phyloP scores from a whole-genome alignment of 2,329 filamentous ascomycete species.

The Cladosporium sp. region DNA sequence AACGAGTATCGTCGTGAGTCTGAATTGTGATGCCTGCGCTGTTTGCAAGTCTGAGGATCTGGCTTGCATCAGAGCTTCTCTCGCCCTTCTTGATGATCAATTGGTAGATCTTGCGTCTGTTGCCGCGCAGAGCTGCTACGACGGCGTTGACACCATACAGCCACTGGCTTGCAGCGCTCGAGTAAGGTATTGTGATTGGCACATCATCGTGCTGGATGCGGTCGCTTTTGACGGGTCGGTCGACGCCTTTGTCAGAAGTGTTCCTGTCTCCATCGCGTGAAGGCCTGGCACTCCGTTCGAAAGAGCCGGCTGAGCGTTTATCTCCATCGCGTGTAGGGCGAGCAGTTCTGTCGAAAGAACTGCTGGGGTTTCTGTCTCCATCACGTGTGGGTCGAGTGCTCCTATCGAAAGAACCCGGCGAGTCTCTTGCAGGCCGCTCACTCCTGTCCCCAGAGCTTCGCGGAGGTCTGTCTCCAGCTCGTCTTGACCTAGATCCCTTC shows the following conservation, averaged over 20 bases:
- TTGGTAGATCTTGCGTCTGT: conserved; percentile 74
- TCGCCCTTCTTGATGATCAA: conserved; percentile 45
- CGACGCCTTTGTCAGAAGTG: not conserved
- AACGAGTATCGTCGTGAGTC: conserved; percentile 55
- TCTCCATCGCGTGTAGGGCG: not conserved
- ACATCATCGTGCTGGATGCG: conserved; percentile 30
- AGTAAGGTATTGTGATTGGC: conserved; percentile 62
- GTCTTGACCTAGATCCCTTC: not conserved
- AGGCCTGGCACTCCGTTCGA: not conserved
- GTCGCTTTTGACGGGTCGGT: not conserved
- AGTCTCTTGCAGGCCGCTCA: not conserved
- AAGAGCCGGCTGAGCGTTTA: not conserved
- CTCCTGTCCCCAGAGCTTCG: not conserved
- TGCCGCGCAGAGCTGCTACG: conserved; percentile 71
- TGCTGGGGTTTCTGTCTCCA: not conserved
- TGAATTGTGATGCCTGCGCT: conserved; percentile 57
- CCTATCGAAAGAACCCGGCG: not conserved
- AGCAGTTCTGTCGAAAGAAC: not conserved
- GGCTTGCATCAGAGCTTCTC: not conserved
- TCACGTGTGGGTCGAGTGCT: not conserved
- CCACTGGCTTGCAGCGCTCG: conserved; percentile 87
- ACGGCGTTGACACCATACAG: conserved; percentile 84
- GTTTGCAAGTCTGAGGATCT: conserved; percentile 30
- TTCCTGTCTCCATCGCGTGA: conserved; percentile 2
- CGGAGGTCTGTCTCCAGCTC: not conserved